These are phyloP conservation scores for Cladosporium sp. DNA, from an alignment of 2,329 filamentous ascomycete genomes.

Conservation along the genomic window DNA sequence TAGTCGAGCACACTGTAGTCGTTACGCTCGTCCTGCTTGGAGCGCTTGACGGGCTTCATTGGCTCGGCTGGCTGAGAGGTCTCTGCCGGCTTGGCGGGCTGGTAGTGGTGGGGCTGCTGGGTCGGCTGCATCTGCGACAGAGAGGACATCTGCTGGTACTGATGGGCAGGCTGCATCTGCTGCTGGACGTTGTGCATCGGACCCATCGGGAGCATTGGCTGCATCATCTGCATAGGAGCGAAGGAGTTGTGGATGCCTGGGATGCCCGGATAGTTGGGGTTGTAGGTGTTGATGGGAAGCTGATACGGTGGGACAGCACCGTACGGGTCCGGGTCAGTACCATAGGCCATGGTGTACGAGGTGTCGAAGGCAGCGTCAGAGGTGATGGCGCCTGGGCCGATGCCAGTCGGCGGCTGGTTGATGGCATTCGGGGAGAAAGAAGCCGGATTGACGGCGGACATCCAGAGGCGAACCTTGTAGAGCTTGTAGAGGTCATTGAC, in stretches of 20 bases:
- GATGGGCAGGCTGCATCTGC: conserved; percentile 8
- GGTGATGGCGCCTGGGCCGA: conserved; percentile 34
- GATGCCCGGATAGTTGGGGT: conserved; percentile 30
- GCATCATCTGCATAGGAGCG: conserved; percentile 13
- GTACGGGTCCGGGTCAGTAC: conserved; percentile 29
- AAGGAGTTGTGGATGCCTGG: conserved; percentile 31
- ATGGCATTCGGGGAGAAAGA: conserved; percentile 59
- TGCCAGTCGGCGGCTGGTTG: conserved; percentile 32
- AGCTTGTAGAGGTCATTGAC: conserved; percentile 98
- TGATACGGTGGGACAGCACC: conserved; percentile 31
- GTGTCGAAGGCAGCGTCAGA: conserved; percentile 19
- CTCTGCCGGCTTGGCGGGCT: too few species aligned
- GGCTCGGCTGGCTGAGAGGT: too few species aligned
- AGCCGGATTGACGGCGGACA: conserved; percentile 97
- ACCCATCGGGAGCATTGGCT: not conserved
- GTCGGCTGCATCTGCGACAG: not conserved
- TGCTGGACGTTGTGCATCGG: not conserved
- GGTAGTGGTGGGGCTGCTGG: conserved; percentile 2
- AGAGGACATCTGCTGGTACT: not conserved
- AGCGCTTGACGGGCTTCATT: too few species aligned
- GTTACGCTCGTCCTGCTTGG: too few species aligned
- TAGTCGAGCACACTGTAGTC: too few species aligned
- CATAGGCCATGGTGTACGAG: conserved; percentile 32
- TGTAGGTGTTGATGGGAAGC: conserved; percentile 30
- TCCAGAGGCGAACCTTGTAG: conserved; percentile 99